Evolutionary conservation across 495 filamentous ascomycete species (phyloP).

Genomic region (Neurospora pannonica): DNA sequence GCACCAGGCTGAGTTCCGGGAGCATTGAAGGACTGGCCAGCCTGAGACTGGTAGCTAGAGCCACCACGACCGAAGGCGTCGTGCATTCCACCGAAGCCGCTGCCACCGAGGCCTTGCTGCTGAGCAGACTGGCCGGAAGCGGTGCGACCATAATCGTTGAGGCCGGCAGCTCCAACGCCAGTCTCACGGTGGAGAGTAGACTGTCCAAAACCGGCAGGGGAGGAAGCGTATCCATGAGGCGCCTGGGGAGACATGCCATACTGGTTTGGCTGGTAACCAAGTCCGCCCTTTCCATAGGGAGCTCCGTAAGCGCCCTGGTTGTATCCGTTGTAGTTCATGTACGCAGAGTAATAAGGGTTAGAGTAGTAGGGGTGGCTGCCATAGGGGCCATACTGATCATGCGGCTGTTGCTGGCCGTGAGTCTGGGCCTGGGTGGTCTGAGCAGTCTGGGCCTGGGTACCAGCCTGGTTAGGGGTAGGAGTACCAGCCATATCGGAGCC

Average conservation of each 20-base stretch:
- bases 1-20: constrained; percentile 47
- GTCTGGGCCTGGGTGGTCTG: constrained; percentile 52
- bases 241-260: constrained; percentile 64
- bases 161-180: constrained; percentile 36
- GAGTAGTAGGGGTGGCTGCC: constrained; percentile 65
- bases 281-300: constrained; percentile 66
- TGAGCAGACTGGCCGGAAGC: constrained; percentile 65
- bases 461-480: constrained; percentile 57
- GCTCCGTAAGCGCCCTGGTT: constrained; percentile 56
- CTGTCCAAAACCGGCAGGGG: constrained; percentile 69
- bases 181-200: constrained; percentile 58
- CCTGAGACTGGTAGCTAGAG: constrained; percentile 52
- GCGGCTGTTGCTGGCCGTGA: constrained; percentile 48
- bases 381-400: constrained; percentile 61
- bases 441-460: constrained; percentile 39
- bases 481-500: constrained; percentile 72
- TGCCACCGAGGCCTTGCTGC: constrained; percentile 52
- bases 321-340: constrained; percentile 71
- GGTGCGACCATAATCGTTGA: constrained; percentile 67
- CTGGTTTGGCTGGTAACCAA: constrained; percentile 62
- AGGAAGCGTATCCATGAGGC: constrained; percentile 70
- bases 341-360: constrained; percentile 68
- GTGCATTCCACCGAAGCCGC: constrained; percentile 61
- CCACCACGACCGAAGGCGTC: constrained; percentile 68
- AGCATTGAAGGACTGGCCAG: constrained; percentile 56